Percentiles rank a stretch among this genome's conserved stretches.
Conservation (phyloP, 2,329 filamentous ascomycete genomes). For the Diaporthe capsici region DNA sequence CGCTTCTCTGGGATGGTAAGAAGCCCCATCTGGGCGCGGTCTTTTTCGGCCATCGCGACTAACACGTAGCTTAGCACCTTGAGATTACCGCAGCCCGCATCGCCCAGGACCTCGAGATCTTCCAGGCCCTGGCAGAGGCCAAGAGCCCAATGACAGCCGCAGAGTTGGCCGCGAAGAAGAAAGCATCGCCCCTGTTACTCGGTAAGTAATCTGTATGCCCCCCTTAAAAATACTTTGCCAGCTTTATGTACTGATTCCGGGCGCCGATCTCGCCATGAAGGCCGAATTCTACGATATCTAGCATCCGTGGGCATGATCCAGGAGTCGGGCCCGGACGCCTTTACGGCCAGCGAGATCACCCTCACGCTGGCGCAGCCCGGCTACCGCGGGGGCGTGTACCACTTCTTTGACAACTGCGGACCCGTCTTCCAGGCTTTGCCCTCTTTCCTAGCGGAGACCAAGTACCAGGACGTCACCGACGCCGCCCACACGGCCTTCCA, state of each 20-base stretch:
- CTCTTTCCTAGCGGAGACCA: conserved; percentile 44
- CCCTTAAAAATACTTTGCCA: no score
- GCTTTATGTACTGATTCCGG: not conserved
- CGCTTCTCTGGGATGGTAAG: conserved; percentile 16
- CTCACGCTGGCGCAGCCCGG: conserved; percentile 36
- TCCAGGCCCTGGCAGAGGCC: not conserved
- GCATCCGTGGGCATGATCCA: conserved; percentile 26
- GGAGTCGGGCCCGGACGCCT: conserved; percentile 35
- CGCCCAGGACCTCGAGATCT: conserved; percentile 21
- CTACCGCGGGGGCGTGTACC: conserved; percentile 42
- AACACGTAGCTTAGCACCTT: not conserved
- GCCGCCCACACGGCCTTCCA: conserved; percentile 45
- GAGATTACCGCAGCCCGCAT: conserved; percentile 16
- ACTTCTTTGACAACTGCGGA: conserved; percentile 43
- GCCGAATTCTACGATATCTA: conserved; percentile 24
- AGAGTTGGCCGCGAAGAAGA: conserved; percentile 24
- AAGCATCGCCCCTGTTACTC: conserved; percentile 6
- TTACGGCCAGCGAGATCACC: conserved; percentile 36
- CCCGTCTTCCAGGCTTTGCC: conserved; percentile 43
- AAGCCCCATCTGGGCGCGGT: not conserved
- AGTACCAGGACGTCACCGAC: conserved; percentile 45
- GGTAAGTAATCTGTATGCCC: not conserved
- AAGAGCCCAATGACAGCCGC: not conserved
- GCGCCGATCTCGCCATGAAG: not conserved
- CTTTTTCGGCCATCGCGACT: fast-evolving